Base-by-base conservation (phyloP, 352 stramenopile species). In the Stramenopiles sp. region DNA sequence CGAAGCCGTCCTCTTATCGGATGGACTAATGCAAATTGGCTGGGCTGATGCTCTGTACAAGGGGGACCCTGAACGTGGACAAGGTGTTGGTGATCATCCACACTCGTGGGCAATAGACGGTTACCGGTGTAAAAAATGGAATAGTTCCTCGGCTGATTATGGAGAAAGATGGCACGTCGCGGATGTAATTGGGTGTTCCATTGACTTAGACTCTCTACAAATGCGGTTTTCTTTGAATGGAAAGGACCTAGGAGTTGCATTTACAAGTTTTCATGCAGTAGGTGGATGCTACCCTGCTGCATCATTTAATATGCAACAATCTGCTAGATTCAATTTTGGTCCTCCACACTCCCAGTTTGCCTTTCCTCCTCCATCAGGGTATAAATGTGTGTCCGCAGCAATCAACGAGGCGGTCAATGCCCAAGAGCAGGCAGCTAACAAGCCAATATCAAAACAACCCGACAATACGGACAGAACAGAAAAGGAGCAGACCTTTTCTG, bases 101-200 rank as follows among this genome's bases (percentile, higher is more conserved):
- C 86, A 84, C 69, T 96, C 89, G 71, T 97, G 86, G 86, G 91
- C 84, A 0, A 96, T 92, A 77, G 92, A 97, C 78, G 90, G 90
- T 1, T 94, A 87, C 84, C 83, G 83, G n/a, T 80, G 83, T 83
- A 85, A 92, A 75, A 88, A 95, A 73, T 95, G 88, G 88, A 94
- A 90, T 73, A 84, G 90, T 0, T 84, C 84, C 37, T 87, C 84
- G 0, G 85, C 85, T 33, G 82, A 90, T 0, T 96, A 96, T 68
- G 90, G 90, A 0, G 82, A 86, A 31, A 73, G 79, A 4, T 96
- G 90, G 90, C 79, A 80, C 32, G 76, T 77, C 0, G 86, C 87
- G 0, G 89, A 96, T 74, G 78, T 94, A 4, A 80, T 96, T 1
- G 90, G 89, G 0, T 95, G 89, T 77, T 83, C 25, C 12, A 25